These are phyloP conservation scores for Lasiodiplodia citricola DNA, from an alignment of 2,329 filamentous ascomycete species.

Conservation along the genomic window DNA sequence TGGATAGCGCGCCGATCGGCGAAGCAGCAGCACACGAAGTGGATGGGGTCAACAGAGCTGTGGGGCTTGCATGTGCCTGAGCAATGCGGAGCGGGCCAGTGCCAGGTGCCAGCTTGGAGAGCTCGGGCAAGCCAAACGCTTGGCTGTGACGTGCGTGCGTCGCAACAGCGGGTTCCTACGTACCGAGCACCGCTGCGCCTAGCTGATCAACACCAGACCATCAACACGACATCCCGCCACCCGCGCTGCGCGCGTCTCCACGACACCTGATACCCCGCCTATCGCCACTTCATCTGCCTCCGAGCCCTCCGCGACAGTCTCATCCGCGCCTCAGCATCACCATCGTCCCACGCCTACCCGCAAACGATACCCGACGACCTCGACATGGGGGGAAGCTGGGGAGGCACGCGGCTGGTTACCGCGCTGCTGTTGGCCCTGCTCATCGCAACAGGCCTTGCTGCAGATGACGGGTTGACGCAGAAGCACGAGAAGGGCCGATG, in stretches of 20 bases:
- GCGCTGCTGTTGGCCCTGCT: conserved; percentile 21
- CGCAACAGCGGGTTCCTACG: conserved; percentile 10
- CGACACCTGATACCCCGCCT: not conserved
- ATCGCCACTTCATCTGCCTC: not conserved
- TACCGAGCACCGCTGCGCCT: conserved; percentile 6
- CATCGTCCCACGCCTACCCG: not conserved
- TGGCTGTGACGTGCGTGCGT: conserved; percentile 20
- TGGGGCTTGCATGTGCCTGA: conserved; percentile 15
- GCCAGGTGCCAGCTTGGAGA: not conserved
- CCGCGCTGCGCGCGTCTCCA: conserved; percentile 3
- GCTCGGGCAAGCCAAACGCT: conserved; percentile 1
- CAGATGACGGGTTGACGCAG: conserved; percentile 38
- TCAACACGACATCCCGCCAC: conserved; percentile 13
- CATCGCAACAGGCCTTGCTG: not conserved
- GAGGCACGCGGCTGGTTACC: conserved; percentile 25
- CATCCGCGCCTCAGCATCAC: not conserved
- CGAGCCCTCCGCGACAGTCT: not conserved
- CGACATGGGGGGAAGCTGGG: conserved; percentile 26
- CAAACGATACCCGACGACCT: conserved; percentile 1
- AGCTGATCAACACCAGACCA: conserved; percentile 16
- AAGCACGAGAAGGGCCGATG: conserved; percentile 88
- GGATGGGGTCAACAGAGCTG: not conserved
- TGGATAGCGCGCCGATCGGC: not conserved
- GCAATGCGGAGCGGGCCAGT: not conserved
- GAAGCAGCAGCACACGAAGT: not conserved